Percentiles rank a stretch among this genome's conserved stretches.
Conservation (phyloP, 352 stramenopile genomes). For the Globisporangium spiculum region DNA sequence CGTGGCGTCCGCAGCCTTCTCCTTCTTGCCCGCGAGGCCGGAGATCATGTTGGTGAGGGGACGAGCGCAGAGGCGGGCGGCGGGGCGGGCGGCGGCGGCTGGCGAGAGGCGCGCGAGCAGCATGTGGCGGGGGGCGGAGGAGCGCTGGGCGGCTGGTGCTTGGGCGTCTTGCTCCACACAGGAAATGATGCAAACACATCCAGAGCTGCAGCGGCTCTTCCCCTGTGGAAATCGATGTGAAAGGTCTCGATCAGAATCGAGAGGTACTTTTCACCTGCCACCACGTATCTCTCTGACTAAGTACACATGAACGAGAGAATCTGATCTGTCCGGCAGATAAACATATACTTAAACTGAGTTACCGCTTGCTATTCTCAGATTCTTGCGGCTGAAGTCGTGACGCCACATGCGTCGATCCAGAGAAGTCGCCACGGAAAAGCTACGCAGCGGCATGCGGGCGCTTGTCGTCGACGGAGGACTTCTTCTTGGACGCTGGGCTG, state of each 20-base stretch:
- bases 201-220: no score
- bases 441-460: conserved; percentile 1
- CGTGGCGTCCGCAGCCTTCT: conserved; percentile 25
- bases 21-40: conserved; percentile 27
- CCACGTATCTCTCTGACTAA: neutral
- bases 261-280: neutral
- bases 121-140: conserved; percentile 25
- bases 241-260: neutral
- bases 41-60: conserved; percentile 38
- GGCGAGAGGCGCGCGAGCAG: conserved; percentile 42
- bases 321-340: no score
- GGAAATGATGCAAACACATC: conserved; percentile 19
- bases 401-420: neutral
- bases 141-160: conserved; percentile 8
- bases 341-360: neutral
- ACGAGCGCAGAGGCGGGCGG: conserved; percentile 19
- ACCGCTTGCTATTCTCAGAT: conserved; percentile 2
- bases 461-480: neutral
- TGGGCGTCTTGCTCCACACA: conserved; percentile 10
- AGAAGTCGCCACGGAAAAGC: neutral
- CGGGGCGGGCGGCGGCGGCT: neutral
- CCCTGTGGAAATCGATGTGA: neutral
- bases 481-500: neutral
- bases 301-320: neutral
- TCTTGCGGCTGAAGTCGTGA: neutral